Evolutionary conservation across 1,284 basidiomycete genomes (phyloP).

Genomic region (Puccinia novopanici): DNA sequence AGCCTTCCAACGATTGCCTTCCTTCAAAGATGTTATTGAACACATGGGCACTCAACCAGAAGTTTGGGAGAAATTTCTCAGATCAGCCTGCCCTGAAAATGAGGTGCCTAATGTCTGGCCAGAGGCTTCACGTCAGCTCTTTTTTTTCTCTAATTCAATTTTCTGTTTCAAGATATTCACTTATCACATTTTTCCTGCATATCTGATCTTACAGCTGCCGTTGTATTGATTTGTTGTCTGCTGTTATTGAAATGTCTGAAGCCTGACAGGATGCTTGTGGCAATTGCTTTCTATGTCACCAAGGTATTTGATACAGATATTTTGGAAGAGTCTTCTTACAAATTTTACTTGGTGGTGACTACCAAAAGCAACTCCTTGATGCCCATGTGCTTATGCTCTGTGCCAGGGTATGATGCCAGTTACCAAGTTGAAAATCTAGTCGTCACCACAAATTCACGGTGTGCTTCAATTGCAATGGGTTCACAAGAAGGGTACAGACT

Average conservation of each 20-base stretch:
- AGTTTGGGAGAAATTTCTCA: no score
- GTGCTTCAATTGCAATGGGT: constrained; percentile 92
- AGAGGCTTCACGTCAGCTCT: constrained; percentile 55
- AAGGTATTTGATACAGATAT: constrained; percentile 77
- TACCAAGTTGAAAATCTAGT: constrained; percentile 89
- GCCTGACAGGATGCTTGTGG: constrained; percentile 81
- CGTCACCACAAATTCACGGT: constrained; percentile 68
- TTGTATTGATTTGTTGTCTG: constrained; percentile 73
- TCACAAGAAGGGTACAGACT: constrained; percentile 92
- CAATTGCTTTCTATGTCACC: no score
- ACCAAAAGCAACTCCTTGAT: constrained; percentile 77
- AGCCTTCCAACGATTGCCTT: constrained; percentile 59
- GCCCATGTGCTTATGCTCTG: no score
- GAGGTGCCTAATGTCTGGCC: constrained; percentile 72
- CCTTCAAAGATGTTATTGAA: constrained; percentile 75
- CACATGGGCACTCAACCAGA: constrained; percentile 70
- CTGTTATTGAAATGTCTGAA: constrained; percentile 84
- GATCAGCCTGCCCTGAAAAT: constrained; percentile 72
- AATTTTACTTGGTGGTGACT: constrained; percentile 73
- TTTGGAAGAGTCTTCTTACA: constrained; percentile 70
- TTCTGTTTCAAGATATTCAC: neutral
- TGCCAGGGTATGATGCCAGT: constrained; percentile 95
- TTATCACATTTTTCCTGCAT: neutral
- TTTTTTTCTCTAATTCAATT: constrained; percentile 14
- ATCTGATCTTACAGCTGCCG: constrained; percentile 64